A percentile compares a stretch with the other conserved stretches of the same genome.
phyloP scores from a whole-genome alignment of 202 grass and related monocot species.

The Elaeis oleifera region DNA sequence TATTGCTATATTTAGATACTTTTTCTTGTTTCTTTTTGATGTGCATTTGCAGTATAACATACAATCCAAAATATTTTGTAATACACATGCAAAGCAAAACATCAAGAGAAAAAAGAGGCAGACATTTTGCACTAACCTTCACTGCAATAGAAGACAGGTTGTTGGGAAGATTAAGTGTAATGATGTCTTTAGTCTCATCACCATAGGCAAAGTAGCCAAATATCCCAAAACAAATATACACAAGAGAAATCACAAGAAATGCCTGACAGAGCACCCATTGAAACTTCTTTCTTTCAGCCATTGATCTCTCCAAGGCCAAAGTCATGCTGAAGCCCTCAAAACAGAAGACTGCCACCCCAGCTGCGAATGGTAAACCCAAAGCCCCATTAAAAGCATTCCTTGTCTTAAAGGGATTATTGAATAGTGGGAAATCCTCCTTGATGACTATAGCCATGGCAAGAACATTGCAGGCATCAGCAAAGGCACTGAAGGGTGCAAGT shows the following conservation, averaged over 20 bases:
- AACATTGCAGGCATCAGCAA: conserved; percentile 73
- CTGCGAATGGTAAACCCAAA: conserved; percentile 56
- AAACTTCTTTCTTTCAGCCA: conserved; percentile 73
- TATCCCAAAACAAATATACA: conserved; percentile 67
- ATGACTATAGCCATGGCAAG: conserved; percentile 79
- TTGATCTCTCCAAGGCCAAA: conserved; percentile 71
- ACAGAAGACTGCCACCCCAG: conserved; percentile 73
- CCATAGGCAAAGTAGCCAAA: conserved; percentile 91
- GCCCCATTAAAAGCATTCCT: conserved; percentile 73
- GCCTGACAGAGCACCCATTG: conserved; percentile 66
- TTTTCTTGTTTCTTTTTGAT: no score
- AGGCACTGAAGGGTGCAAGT: conserved; percentile 79
- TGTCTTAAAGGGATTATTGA: conserved; percentile 48
- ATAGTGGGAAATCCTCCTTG: conserved; percentile 64
- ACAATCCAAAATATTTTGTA: no score
- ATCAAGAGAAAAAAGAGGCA: not conserved
- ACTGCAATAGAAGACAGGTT: conserved; percentile 53
- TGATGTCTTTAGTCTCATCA: conserved; percentile 71
- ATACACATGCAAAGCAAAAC: no score
- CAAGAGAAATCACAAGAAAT: conserved; percentile 49
- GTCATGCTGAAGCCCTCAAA: conserved; percentile 95
- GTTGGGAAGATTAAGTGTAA: conserved; percentile 89
- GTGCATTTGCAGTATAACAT: no score
- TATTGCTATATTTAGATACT: no score
- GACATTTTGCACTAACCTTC: conserved; percentile 47